Evolutionary conservation across 2,329 filamentous ascomycete species (phyloP).

Genomic region (Reticulascus tulasneorum): DNA sequence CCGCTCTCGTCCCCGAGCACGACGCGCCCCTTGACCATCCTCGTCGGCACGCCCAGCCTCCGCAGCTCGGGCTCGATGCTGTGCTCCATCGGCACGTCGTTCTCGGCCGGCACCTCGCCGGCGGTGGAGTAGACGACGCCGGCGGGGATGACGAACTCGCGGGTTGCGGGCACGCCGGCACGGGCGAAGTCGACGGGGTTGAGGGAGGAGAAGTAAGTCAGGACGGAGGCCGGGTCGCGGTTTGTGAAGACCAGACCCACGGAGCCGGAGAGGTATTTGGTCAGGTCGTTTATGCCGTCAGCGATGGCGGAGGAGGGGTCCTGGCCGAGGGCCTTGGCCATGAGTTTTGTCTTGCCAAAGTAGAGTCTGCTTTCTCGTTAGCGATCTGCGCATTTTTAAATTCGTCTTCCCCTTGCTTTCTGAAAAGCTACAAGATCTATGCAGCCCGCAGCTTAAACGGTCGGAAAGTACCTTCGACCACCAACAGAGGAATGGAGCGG

Average conservation of each 20-base stretch:
- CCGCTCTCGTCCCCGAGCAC: slow-evolving; percentile 55
- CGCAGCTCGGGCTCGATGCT: slow-evolving; percentile 86
- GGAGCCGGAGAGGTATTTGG: slow-evolving; percentile 68
- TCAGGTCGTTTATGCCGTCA: slow-evolving; percentile 69
- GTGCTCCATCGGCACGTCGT: slow-evolving; percentile 85
- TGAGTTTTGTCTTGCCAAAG: slow-evolving; percentile 99
- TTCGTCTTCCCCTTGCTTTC: not conserved
- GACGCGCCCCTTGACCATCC: slow-evolving; percentile 84
- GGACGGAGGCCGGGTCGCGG: slow-evolving; percentile 63
- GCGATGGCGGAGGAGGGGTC: slow-evolving; percentile 75
- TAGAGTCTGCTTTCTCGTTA: slow-evolving; percentile 70
- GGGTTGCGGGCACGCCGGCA: slow-evolving; percentile 71
- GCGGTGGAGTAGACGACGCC: slow-evolving; percentile 79
- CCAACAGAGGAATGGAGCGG: no score
- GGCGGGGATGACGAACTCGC: slow-evolving; percentile 74
- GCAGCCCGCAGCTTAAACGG: no score
- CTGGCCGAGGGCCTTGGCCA: slow-evolving; percentile 88
- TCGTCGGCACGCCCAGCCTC: slow-evolving; percentile 83
- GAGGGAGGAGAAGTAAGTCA: slow-evolving; percentile 68
- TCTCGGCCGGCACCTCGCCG: slow-evolving; percentile 72
- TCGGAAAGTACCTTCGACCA: no score
- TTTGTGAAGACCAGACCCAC: slow-evolving; percentile 91
- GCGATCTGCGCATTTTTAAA: not conserved
- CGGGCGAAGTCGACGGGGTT: slow-evolving; percentile 84
- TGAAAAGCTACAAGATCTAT: not conserved